Evolutionary conservation across 257 asterid genomes (phyloP).

Genomic region (Gynochthodes officinalis): DNA sequence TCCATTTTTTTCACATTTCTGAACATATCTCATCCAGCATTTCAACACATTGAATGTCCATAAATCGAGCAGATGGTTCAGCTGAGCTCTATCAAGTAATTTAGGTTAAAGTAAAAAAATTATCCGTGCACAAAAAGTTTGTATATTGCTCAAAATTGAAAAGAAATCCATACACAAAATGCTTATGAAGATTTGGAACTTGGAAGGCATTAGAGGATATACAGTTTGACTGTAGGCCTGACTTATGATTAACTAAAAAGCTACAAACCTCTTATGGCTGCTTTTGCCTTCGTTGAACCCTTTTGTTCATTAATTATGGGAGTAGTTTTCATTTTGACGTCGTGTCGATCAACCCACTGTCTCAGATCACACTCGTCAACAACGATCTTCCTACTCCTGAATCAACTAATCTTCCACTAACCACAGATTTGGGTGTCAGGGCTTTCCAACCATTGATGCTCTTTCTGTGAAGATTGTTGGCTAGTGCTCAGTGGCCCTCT

Average conservation of each 20-base stretch:
- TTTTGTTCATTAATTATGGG: conserved; percentile 30
- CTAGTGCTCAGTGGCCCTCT: background rate
- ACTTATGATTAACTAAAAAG: background rate
- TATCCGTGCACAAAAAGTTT: too few species aligned
- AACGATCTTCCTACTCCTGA: conserved; percentile 13
- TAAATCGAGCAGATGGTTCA: too few species aligned
- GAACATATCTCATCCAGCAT: too few species aligned
- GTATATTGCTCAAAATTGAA: too few species aligned
- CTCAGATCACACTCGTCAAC: conserved; percentile 18
- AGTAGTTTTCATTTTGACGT: background rate
- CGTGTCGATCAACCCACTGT: conserved; percentile 34
- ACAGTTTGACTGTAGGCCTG: background rate
- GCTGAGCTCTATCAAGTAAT: too few species aligned
- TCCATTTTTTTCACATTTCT: background rate
- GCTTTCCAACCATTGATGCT: background rate
- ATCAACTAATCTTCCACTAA: conserved; percentile 30
- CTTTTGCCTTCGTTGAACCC: conserved; percentile 15
- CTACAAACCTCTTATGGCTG: background rate
- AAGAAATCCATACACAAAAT: too few species aligned
- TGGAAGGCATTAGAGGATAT: background rate
- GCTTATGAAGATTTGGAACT: too few species aligned
- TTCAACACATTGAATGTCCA: too few species aligned
- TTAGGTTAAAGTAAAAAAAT: too few species aligned
- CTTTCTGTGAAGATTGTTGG: background rate
- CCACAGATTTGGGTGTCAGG: conserved; percentile 24